Percentiles rank a stretch among this genome's conserved stretches.
phyloP scores from a whole-genome alignment of 1,139 yeast genomes.

The Sugiyamaella paludigena region DNA sequence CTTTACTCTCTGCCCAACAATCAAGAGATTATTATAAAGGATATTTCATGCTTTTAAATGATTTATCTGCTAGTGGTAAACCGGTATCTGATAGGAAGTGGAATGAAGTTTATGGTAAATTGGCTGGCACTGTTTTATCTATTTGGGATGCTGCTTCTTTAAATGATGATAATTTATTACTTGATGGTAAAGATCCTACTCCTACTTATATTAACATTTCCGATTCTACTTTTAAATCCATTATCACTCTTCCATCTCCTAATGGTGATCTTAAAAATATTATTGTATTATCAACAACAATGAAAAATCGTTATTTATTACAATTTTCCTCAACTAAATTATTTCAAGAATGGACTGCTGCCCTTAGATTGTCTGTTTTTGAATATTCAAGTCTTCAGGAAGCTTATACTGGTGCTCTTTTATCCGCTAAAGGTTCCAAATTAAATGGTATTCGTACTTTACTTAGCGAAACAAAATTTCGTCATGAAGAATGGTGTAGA shows the following conservation, averaged over 20 bases:
- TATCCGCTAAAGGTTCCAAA: conserved; percentile 83
- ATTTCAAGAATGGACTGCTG: conserved; percentile 66
- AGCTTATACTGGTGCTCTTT: conserved; percentile 91
- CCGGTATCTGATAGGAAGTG: conserved; percentile 77
- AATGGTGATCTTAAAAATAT: conserved; percentile 70
- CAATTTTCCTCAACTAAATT: conserved; percentile 55
- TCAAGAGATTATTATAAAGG: conserved; percentile 51
- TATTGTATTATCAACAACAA: conserved; percentile 82
- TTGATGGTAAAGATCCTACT: conserved; percentile 37
- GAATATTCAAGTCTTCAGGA: conserved; percentile 84
- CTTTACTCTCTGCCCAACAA: conserved; percentile 52
- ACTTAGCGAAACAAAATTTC: conserved; percentile 77
- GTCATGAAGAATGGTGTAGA: conserved; percentile 92
- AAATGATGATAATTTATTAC: conserved; percentile 45
- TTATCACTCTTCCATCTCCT: conserved; percentile 59
- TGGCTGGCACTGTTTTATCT: conserved; percentile 87
- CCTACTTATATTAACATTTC: conserved; percentile 91
- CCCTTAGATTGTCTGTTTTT: conserved; percentile 72
- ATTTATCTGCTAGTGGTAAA: conserved; percentile 57
- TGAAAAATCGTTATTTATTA: conserved; percentile 78
- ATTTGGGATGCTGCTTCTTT: conserved; percentile 86
- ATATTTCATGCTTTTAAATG: conserved; percentile 43
- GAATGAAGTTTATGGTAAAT: conserved; percentile 89
- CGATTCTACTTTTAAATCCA: conserved; percentile 82
- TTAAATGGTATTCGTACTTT: conserved; percentile 83